Base-by-base conservation (phyloP, 1,284 basidiomycete genomes). In the Ceratobasidium sp. region DNA sequence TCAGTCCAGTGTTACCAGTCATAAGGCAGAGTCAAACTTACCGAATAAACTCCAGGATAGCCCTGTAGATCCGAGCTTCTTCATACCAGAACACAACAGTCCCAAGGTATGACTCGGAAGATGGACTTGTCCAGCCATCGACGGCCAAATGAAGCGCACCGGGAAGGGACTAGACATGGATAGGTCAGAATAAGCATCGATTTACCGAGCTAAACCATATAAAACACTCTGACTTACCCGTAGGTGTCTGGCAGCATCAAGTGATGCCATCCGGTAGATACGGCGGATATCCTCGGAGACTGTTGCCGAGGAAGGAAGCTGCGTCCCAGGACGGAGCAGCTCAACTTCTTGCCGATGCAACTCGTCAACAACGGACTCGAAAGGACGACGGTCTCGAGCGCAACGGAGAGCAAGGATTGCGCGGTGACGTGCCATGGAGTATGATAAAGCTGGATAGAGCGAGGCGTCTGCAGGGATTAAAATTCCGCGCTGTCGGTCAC, bases 41-140 rank as follows among this genome's bases (percentile, higher is more conserved):
- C 84, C 77, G 59, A 23, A 84, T 81, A 79, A 85, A 85, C 62
- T 85, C 84, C 1, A 85, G 78, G 54, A 84, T 81, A 20, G 80
- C 66, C 3, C 80, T 80, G 55, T 83, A 79, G 8, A 85, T 83
- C 35, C 69, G 41, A 3, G 82, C 81, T n/a, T 81, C 64, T 3
- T 78, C 75, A 78, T 77, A 81, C 84, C 83, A 85, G 8, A 84
- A 66, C 38, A 85, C 78, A 23, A 84, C 82, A 66, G 84, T 60
- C 1, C 84, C 83, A 30, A 85, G 81, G 77, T 82, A 84, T 8
- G 82, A 83, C 16, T 80, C 78, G 8, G 78, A 73, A 54, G 82
- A 73, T 0, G 84, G 84, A n/a, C 82, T 79, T 3, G 81, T 83
- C 84, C 84, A 85, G 35, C 84, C 83, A 81, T 85, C 83, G 69